Conservation (phyloP, 148 eudicot species). For the Persicaria tinctoria region DNA sequence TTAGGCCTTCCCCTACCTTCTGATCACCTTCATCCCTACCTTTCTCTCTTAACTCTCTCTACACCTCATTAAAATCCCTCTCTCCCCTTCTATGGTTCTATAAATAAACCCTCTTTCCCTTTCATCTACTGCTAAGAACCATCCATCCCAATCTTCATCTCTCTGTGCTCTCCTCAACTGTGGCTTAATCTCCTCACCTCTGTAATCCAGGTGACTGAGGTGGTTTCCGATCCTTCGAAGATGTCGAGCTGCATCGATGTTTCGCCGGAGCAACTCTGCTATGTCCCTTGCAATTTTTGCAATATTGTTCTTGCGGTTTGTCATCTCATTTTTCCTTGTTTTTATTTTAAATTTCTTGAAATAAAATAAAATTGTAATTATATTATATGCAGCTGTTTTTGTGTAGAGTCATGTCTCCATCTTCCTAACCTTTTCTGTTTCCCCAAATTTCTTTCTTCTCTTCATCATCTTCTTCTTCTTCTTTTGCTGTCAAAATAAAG, state of each 20-base stretch:
- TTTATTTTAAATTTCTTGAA: background rate
- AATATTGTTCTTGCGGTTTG: slow-evolving; percentile 29
- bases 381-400: background rate
- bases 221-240: background rate
- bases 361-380: too few relatives aligned
- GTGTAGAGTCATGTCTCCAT: slow-evolving; percentile 4
- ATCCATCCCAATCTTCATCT: background rate
- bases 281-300: slow-evolving; percentile 94
- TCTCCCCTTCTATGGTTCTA: background rate
- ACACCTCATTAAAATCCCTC: background rate
- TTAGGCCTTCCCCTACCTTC: background rate
- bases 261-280: slow-evolving; percentile 71
- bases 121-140: background rate
- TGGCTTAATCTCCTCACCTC: background rate
- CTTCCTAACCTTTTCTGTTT: background rate
- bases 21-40: background rate
- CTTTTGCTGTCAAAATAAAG: slow-evolving; percentile 7
- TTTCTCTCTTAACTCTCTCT: background rate
- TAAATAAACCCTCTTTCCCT: slow-evolving; percentile 8
- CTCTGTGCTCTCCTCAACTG: background rate
- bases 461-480: background rate
- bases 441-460: background rate
- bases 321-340: background rate
- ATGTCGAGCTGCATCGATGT: slow-evolving; percentile 49
- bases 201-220: background rate